phyloP scores from a whole-genome alignment of 2,329 filamentous ascomycete species.

The Fusarium sp. region DNA sequence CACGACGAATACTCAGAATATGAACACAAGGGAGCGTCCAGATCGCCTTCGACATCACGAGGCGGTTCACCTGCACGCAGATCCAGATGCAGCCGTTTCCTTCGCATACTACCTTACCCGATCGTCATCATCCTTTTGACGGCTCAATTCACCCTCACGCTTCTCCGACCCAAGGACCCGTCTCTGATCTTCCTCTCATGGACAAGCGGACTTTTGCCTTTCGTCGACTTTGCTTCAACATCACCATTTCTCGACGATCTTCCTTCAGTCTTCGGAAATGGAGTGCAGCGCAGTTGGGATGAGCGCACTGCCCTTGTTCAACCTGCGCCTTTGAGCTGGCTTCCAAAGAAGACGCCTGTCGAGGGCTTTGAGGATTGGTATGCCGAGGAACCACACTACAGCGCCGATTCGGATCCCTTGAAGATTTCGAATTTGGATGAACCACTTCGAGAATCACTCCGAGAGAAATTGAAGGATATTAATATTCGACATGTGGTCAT shows the following conservation, averaged over 20 bases:
- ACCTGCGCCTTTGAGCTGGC: conserved; percentile 39
- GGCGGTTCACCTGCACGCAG: background rate
- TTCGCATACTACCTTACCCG: conserved; percentile 32
- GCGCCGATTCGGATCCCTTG: conserved; percentile 51
- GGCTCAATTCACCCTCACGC: conserved; percentile 38
- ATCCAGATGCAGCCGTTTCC: conserved; percentile 2
- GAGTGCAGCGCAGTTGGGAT: conserved; percentile 44
- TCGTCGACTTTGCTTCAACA: conserved; percentile 49
- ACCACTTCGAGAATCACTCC: conserved; percentile 44
- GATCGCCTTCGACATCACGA: background rate
- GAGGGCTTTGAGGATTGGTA: conserved; percentile 46
- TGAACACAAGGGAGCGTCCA: conserved; percentile 29
- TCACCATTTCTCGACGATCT: conserved; percentile 45
- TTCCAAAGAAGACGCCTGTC: conserved; percentile 31
- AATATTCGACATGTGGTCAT: conserved; percentile 57
- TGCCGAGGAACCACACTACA: conserved; percentile 47
- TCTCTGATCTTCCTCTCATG: conserved; percentile 51
- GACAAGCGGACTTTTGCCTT: conserved; percentile 49
- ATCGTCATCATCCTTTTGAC: conserved; percentile 41
- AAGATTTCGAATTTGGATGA: conserved; percentile 55
- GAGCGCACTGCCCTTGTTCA: conserved; percentile 43
- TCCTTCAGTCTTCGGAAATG: conserved; percentile 39
- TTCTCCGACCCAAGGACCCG: conserved; percentile 47
- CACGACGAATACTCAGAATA: background rate
- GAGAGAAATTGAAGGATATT: conserved; percentile 43